Conservation (phyloP, 2,329 filamentous ascomycete genomes). For the Penicillium corylophilum region DNA sequence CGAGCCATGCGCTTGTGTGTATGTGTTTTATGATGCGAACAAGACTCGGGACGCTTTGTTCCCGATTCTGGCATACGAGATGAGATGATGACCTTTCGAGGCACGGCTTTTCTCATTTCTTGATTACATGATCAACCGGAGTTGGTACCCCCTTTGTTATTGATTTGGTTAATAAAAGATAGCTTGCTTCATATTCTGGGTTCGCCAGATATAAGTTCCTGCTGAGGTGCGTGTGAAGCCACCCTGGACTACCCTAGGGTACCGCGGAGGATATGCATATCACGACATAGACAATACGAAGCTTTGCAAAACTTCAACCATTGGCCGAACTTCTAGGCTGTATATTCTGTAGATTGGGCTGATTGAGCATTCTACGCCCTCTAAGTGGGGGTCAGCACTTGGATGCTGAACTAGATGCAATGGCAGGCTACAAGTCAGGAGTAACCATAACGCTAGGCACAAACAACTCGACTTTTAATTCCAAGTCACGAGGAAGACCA, state of each 20-base stretch:
- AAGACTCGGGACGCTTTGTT: conserved; percentile 23
- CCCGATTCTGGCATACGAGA: conserved; percentile 28
- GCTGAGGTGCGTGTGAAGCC: conserved; percentile 1
- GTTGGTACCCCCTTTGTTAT: conserved; percentile 38
- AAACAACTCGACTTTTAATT: not conserved
- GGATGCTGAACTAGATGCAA: not conserved
- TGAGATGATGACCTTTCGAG: conserved; percentile 31
- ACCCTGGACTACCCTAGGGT: conserved; percentile 1
- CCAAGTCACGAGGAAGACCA: not conserved
- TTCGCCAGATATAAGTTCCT: conserved; percentile 13
- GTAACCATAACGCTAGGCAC: not conserved
- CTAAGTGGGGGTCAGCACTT: too few relatives aligned
- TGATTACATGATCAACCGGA: conserved; percentile 42
- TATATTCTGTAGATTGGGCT: not conserved
- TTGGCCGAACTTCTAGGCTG: not conserved
- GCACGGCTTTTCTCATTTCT: conserved; percentile 38
- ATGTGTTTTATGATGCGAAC: conserved; percentile 39
- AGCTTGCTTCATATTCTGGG: conserved; percentile 28
- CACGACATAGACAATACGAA: conserved; percentile 28
- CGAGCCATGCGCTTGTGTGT: conserved; percentile 32
- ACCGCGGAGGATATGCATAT: conserved; percentile 20
- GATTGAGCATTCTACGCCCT: too few relatives aligned
- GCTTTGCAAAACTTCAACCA: conserved; percentile 23
- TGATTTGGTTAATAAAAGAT: conserved; percentile 38
- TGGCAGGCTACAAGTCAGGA: not conserved